A percentile compares a stretch with the other conserved stretches of the same genome.
Evolutionary conservation across 495 filamentous ascomycete species (phyloP).

Genomic region (Tuber umbilicatum): DNA sequence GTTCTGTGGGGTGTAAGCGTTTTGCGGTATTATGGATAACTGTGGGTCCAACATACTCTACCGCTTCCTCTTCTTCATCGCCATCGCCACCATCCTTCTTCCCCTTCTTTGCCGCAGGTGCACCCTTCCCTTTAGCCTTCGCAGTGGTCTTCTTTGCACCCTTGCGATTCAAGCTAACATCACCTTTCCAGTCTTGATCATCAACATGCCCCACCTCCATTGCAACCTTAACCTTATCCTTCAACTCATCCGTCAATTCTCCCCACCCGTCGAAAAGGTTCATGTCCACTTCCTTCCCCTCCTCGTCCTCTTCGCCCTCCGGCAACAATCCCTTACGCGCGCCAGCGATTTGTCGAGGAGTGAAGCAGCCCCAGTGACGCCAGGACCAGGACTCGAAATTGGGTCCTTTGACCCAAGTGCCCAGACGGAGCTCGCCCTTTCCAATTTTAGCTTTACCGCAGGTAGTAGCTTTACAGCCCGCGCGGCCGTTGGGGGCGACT

Average conservation of each 20-base stretch:
- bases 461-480: slow-evolving; percentile 22
- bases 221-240: slow-evolving; percentile 56
- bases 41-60: slow-evolving; percentile 9
- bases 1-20: neutral
- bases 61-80: slow-evolving; percentile 16
- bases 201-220: slow-evolving; percentile 62
- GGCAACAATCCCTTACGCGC: slow-evolving; percentile 41
- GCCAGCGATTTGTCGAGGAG: slow-evolving; percentile 55
- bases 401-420: slow-evolving; percentile 55
- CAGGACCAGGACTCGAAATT: slow-evolving; percentile 54
- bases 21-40: neutral
- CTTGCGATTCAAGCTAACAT: slow-evolving; percentile 11
- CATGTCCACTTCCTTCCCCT: slow-evolving; percentile 41
- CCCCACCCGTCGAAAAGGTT: slow-evolving; percentile 59
- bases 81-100: slow-evolving; percentile 12
- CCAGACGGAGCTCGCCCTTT: slow-evolving; percentile 69
- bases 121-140: neutral
- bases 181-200: slow-evolving; percentile 65
- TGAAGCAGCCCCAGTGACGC: slow-evolving; percentile 78
- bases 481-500: slow-evolving; percentile 17
- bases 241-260: slow-evolving; percentile 51
- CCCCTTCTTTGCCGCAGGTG: slow-evolving; percentile 12
- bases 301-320: slow-evolving; percentile 41
- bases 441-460: slow-evolving; percentile 55
- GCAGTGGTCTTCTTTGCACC: slow-evolving; percentile 21